Base-by-base conservation (phyloP, 2,329 filamentous ascomycete species). In the Fusarium brevicatenulatum region DNA sequence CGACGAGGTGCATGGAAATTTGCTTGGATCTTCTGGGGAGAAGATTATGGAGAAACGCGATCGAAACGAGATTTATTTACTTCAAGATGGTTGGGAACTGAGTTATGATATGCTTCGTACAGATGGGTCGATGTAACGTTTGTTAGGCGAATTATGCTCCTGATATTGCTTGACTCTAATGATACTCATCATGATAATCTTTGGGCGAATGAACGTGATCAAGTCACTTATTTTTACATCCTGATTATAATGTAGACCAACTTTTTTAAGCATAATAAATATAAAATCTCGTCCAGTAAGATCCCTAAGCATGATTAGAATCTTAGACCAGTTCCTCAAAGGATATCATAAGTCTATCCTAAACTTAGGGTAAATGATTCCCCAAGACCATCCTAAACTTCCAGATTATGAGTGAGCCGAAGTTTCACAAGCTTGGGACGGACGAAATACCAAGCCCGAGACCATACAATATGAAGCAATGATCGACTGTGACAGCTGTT, bases 21-120 rank as follows among this genome's bases (percentile, higher is more conserved):
- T 36, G 21, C 21, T 25, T 63, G 25, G 23, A 50, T 30, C 16
- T 21, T 47, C 44, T 39, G 21, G 49, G 40, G 25, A 18, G 28
- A 23, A 47, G 25, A 23, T 19, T 53, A 58, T 66, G 49, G 63
- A 40, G 59, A 63, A 42, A 39, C 28, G 55, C 62, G 56, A 69
- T 68, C 50, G 64, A 63, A 47, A 18, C 15, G 42, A 57, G 66
- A 59, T 57, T 63, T 52, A 28, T 40, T 55, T 34, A 54, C 55
- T 70, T 66, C 32, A 44, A 70, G 50, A 43, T 64, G 15, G 25
- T 32, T 30, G 23, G 65, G 39, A 58, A 58, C 30, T 71, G 66
- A 72, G 32, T 67, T 71, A 19, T 68, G 70, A 73, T 50, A 68
- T 28, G 11, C 18, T n/a, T 25, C n/a, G 9, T 39, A n/a, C 40